Conservation (phyloP, 305 asterid genomes). For the Euphrasia arctica region DNA sequence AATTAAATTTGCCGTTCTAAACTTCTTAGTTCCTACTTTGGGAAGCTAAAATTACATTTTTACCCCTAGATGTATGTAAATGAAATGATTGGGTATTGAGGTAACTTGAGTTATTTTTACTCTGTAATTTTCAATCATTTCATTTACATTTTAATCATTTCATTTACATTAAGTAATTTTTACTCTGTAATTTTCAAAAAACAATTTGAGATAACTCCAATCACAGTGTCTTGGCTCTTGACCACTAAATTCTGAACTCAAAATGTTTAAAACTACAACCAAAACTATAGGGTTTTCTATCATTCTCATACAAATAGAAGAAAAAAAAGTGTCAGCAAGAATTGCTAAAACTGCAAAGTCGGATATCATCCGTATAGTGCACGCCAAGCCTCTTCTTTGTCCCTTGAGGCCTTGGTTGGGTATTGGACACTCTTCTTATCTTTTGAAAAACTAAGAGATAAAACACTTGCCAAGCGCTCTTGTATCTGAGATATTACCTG, state of each 20-base stretch:
- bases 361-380: constrained; percentile 64
- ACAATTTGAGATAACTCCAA: no score
- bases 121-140: no score
- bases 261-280: no score
- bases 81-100: no score
- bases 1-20: constrained; percentile 14
- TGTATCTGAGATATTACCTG: constrained; percentile 68
- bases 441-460: constrained; percentile 55
- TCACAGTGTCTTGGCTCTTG: no score
- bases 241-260: no score
- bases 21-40: background rate
- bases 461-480: constrained; percentile 55
- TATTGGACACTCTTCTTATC: constrained; percentile 56
- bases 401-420: constrained; percentile 49
- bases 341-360: background rate
- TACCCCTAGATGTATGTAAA: constrained; percentile 6
- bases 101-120: no score
- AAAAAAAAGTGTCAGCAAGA: background rate
- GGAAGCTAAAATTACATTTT: background rate
- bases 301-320: background rate
- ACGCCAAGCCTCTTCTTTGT: constrained; percentile 73
- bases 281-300: background rate
- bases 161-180: no score
- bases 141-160: no score
- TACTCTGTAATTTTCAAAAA: no score